Percentiles rank a stretch among this genome's conserved stretches.
Evolutionary conservation across 2,329 filamentous ascomycete genomes (phyloP).

Genomic region (Xylariaceae sp.): DNA sequence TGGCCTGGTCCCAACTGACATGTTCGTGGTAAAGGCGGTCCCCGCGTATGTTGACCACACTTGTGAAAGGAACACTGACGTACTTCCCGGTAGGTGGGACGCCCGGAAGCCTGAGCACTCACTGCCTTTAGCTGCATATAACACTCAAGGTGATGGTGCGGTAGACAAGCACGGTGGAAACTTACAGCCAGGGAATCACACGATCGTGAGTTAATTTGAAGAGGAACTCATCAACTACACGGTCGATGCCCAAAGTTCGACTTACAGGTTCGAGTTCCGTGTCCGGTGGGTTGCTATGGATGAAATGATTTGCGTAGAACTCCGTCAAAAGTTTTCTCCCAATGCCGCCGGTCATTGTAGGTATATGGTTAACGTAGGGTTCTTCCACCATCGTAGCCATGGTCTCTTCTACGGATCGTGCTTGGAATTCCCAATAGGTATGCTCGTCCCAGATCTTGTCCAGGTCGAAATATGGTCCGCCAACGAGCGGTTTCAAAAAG

Average conservation of each 20-base stretch:
- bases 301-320: constrained; percentile 76
- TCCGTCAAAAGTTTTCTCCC: constrained; percentile 63
- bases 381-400: constrained; percentile 83
- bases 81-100: constrained; percentile 58
- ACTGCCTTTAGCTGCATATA: not conserved
- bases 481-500: constrained; percentile 65
- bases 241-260: constrained; percentile 71
- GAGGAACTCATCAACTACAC: constrained; percentile 72
- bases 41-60: constrained; percentile 68
- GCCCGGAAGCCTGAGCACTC: constrained; percentile 52
- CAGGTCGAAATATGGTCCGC: constrained; percentile 71
- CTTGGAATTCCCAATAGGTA: constrained; percentile 70
- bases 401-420: constrained; percentile 69
- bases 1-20: constrained; percentile 71
- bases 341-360: constrained; percentile 71
- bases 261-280: constrained; percentile 70
- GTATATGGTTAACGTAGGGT: constrained; percentile 78
- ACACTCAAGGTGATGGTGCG: not conserved
- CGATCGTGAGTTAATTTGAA: constrained; percentile 65
- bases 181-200: constrained; percentile 71
- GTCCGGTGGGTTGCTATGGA: constrained; percentile 72
- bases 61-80: constrained; percentile 64
- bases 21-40: constrained; percentile 72
- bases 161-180: constrained; percentile 10
- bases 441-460: constrained; percentile 82